Percentiles rank a stretch among this genome's conserved stretches.
Evolutionary conservation across 371 early-diverging fungal species (phyloP).

Genomic region (Apophysomyces trapeziformis): DNA sequence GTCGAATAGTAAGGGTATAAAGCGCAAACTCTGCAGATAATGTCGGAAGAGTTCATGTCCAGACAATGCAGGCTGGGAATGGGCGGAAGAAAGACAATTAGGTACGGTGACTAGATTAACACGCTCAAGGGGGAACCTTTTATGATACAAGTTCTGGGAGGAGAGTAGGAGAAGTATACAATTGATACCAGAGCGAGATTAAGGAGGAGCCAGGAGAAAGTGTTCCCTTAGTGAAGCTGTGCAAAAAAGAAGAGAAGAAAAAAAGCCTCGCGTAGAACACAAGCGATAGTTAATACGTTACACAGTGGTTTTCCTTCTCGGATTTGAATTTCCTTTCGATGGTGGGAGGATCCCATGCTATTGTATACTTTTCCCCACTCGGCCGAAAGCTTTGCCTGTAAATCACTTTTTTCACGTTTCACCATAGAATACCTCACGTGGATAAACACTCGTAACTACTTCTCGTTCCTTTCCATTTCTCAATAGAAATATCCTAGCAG

Average conservation of each 20-base stretch:
- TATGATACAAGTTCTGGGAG: slow-evolving; percentile 3
- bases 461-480: too few relatives aligned
- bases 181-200: slow-evolving; percentile 5
- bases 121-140: slow-evolving; percentile 8
- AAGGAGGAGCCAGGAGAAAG: slow-evolving; percentile 3
- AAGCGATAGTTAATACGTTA: not conserved
- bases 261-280: not conserved
- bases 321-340: not conserved
- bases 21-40: slow-evolving; percentile 73
- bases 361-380: not conserved
- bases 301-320: not conserved
- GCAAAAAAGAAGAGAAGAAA: slow-evolving; percentile 6
- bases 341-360: slow-evolving; percentile 4
- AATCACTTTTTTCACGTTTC: too few relatives aligned
- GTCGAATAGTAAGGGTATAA: slow-evolving; percentile 80
- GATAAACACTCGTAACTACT: too few relatives aligned
- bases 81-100: slow-evolving; percentile 5
- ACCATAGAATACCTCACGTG: too few relatives aligned
- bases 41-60: slow-evolving; percentile 27
- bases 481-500: too few relatives aligned
- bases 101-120: slow-evolving; percentile 6
- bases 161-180: slow-evolving; percentile 8
- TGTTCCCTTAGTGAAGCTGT: slow-evolving; percentile 8
- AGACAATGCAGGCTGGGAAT: slow-evolving; percentile 10
- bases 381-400: too few relatives aligned